Evolutionary conservation across 768 basidiomycete genomes (phyloP), one percentile per base, ranked within the genome.

Genomic region (Agaricus bisporus): DNA sequence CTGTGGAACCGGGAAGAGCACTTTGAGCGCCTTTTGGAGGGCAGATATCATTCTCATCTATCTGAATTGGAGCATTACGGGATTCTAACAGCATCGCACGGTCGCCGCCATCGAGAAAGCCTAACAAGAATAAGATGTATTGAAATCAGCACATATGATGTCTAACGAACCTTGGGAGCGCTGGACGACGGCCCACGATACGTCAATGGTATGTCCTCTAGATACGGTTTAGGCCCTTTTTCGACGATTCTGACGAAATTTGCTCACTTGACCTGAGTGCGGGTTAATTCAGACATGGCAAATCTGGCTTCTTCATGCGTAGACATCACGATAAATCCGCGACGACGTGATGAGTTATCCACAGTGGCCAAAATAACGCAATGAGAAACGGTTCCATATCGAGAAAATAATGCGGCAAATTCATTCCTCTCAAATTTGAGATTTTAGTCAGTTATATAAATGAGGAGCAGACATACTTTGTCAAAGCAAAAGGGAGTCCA

Each of bases 171-270:
- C 88, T 76, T 86, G 83, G 57, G 88, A 91, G 42, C 88, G 86
- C 59, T 91, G 88, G 36, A 91, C 88, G 20, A 91, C 88, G 15
- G 88, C 89, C 88, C 88, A 91, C 5, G 88, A 90, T 48, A 91
- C 79, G 63, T 91, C 88, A 43, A 91, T 79, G 17, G 77, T 74
- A 61, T 90, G 84, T 6, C 88, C 86, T 62, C 86, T 90, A n/a
- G 38, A 9, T 46, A 11, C 32, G 37, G 47, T 44, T 41, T 42
- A 38, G 57, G 43, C 29, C 29, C 6, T 15, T 15, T 28, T 18
- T 7, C 37, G 11, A n/a, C 17, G 18, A 50, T 8, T 14, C 32
- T 3, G n/a, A 36, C 11, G 11, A 4, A 22, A 15, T 39, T 17
- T 8, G 58, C 74, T 51, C 59, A 88, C 88, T 85, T 86, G 57